Evolutionary conservation across 2,329 filamentous ascomycete species (phyloP).

Genomic region (Blumeriella jaapii): DNA sequence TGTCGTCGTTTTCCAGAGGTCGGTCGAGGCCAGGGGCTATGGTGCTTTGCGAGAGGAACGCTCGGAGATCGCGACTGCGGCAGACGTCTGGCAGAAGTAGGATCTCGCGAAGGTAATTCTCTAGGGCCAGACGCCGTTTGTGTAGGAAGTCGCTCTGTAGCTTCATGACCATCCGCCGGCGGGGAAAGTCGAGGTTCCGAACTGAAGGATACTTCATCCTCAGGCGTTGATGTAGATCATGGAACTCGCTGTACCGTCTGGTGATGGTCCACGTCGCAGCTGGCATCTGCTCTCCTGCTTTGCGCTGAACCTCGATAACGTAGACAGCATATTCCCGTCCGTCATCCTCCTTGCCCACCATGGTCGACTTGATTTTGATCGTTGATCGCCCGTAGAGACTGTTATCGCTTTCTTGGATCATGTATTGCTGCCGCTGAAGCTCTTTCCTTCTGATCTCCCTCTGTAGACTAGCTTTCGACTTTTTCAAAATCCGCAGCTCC

Average conservation of each 20-base stretch:
- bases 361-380: slow-evolving; percentile 82
- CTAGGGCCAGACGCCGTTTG: slow-evolving; percentile 72
- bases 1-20: slow-evolving; percentile 43
- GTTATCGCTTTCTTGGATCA: slow-evolving; percentile 95
- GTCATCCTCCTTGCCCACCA: slow-evolving; percentile 84
- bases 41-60: slow-evolving; percentile 84
- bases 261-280: slow-evolving; percentile 90
- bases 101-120: slow-evolving; percentile 73
- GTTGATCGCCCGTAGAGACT: slow-evolving; percentile 87
- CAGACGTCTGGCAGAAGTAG: slow-evolving; percentile 86
- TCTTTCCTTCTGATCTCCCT: slow-evolving; percentile 90
- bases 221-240: slow-evolving; percentile 84
- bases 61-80: slow-evolving; percentile 79
- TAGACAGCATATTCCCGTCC: slow-evolving; percentile 91
- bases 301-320: slow-evolving; percentile 79
- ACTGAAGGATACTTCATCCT: slow-evolving; percentile 79
- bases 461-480: slow-evolving; percentile 87
- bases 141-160: slow-evolving; percentile 92
- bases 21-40: slow-evolving; percentile 49
- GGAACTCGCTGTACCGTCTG: slow-evolving; percentile 93
- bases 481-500: slow-evolving; percentile 80
- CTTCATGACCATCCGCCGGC: slow-evolving; percentile 88
- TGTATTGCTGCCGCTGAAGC: slow-evolving; percentile 91
- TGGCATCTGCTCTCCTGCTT: slow-evolving; percentile 90
- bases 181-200: slow-evolving; percentile 80